Conservation (phyloP, 2,329 filamentous ascomycete species). For the Pezicula neosporulosa region DNA sequence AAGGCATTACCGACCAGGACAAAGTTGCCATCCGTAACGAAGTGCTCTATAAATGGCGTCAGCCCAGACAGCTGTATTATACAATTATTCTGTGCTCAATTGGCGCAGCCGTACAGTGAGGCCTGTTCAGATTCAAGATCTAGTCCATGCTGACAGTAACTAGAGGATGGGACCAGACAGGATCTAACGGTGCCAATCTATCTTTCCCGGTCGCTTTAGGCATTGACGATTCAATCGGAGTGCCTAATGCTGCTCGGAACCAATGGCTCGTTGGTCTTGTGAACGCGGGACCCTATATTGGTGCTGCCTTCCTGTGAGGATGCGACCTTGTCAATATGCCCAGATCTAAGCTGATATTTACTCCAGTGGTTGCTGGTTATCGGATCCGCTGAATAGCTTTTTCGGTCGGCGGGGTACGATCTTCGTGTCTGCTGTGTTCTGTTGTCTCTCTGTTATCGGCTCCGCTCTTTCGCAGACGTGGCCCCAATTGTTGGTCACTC, state of each 20-base stretch:
- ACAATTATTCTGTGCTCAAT: conserved; percentile 67
- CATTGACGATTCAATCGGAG: conserved; percentile 39
- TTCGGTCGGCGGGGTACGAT: conserved; percentile 62
- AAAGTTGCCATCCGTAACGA: conserved; percentile 58
- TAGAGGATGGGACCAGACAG: conserved; percentile 33
- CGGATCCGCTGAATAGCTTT: conserved; percentile 56
- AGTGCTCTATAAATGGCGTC: conserved; percentile 63
- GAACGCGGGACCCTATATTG: conserved; percentile 50
- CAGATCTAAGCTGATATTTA: too few relatives aligned
- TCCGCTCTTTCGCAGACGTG: conserved; percentile 55
- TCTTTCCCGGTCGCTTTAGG: conserved; percentile 33
- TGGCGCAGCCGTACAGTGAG: conserved; percentile 39
- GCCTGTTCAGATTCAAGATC: too few relatives aligned
- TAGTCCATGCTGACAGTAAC: too few relatives aligned
- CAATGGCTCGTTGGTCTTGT: too few relatives aligned
- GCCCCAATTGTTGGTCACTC: conserved; percentile 48
- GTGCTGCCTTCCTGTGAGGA: conserved; percentile 38
- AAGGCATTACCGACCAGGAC: conserved; percentile 56
- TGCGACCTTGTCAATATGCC: too few relatives aligned
- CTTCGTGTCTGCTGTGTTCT: conserved; percentile 60
- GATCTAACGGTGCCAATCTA: conserved; percentile 39
- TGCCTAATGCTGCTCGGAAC: conserved; percentile 53
- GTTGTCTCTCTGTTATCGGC: conserved; percentile 57
- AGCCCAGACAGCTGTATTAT: conserved; percentile 59
- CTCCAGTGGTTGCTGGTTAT: conserved; percentile 50